Base-by-base conservation (phyloP, 805 yeast species). In the Saccharomycopsis selenospora region DNA sequence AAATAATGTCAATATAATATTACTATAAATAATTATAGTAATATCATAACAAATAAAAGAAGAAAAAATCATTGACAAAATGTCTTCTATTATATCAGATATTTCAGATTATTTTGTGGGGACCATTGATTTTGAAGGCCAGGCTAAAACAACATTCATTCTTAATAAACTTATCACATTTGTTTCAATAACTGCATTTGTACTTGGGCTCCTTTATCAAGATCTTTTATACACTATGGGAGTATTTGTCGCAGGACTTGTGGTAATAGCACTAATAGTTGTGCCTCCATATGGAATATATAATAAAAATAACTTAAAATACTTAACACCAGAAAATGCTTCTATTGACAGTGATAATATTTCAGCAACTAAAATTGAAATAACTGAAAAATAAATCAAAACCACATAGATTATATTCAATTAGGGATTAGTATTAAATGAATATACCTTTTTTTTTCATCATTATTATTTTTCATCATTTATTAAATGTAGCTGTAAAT, bases 91-190 rank as follows among this genome's bases (percentile, higher is more conserved):
- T 18, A 20, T 48, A 2, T 40, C 50, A 6, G 42, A 49, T 14
- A 11, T 29, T 17, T 11, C 47, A 2, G 52, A 51, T 14, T 42
- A 26, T 10, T 36, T 49, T 6, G 43, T 42, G n/a, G 55, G 55
- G n/a, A 46, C 40, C 27, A 52, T 52, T 27, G 55, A 52, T 24
- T 52, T 14, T 20, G 30, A 17, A 10, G 55, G 55, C 7, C 55
- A 52, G 36, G 45, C 43, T 25, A 14, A 14, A 23, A 48, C 46
- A 7, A 29, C 30, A 13, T 13, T n/a, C 7, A 25, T 36, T 3
- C 18, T 46, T 13, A 17, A 5, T 5, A 40, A 49, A 27, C 22
- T 52, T 7, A n/a, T 49, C 18, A 40, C 17, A 6, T 42, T 49
- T 4, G 43, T 43, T 22, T 20, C 48, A 11, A 27, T 52, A 2